Conservation (phyloP, 2,329 filamentous ascomycete genomes). For the Setomelanomma holmii region DNA sequence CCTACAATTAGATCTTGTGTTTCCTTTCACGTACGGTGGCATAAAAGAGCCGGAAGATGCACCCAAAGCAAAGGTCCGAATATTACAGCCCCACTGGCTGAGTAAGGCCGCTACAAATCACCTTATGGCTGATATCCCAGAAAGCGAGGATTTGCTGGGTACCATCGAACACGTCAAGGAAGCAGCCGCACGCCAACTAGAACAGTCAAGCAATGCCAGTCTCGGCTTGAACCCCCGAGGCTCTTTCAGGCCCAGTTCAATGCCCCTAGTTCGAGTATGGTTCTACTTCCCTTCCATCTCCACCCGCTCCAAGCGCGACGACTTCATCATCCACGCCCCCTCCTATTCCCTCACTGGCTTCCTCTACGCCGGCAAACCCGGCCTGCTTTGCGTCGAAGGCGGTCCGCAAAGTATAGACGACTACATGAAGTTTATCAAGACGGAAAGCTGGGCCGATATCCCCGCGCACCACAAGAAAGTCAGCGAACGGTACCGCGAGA, state of each 20-base stretch:
- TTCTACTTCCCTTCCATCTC: slow-evolving; percentile 70
- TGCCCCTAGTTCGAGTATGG: slow-evolving; percentile 63
- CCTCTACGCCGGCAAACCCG: slow-evolving; percentile 67
- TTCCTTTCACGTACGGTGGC: slow-evolving; percentile 24
- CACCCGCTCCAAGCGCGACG: slow-evolving; percentile 65
- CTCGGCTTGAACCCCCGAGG: neutral
- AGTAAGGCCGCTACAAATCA: slow-evolving; percentile 25
- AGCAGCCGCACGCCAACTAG: slow-evolving; percentile 14
- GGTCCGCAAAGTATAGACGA: slow-evolving; percentile 58
- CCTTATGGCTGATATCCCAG: slow-evolving; percentile 13
- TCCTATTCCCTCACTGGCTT: slow-evolving; percentile 64
- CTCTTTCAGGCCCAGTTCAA: slow-evolving; percentile 1
- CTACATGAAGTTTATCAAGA: slow-evolving; percentile 70
- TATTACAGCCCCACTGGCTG: slow-evolving; percentile 35
- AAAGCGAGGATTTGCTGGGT: slow-evolving; percentile 27
- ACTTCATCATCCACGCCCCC: slow-evolving; percentile 63
- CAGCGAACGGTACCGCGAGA: slow-evolving; percentile 61
- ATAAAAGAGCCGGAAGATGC: slow-evolving; percentile 18
- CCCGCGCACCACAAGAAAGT: slow-evolving; percentile 69
- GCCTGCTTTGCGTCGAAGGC: slow-evolving; percentile 62
- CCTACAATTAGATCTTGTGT: slow-evolving; percentile 26
- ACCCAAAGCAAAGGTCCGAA: slow-evolving; percentile 26
- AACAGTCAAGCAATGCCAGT: neutral
- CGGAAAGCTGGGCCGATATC: slow-evolving; percentile 68
- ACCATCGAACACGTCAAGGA: slow-evolving; percentile 32